Conservation (phyloP, 257 asterid genomes). For the Solanum rostratum region DNA sequence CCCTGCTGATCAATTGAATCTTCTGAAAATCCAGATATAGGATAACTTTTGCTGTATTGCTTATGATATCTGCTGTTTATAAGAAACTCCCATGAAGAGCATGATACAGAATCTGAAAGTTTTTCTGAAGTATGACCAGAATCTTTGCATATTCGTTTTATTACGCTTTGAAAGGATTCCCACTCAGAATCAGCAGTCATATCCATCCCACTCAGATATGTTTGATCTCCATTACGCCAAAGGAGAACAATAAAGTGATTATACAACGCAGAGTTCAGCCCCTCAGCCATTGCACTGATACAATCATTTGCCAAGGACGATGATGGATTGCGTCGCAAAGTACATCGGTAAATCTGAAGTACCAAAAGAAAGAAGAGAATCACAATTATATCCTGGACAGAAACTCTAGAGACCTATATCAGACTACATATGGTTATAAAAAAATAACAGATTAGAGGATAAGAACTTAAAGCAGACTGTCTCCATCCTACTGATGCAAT, state of each 20-base stretch:
- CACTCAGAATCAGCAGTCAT: conserved; percentile 63
- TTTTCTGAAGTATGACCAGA: conserved; percentile 16
- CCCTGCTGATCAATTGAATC: conserved; percentile 24
- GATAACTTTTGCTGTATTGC: conserved; percentile 35
- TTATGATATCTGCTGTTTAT: conserved; percentile 59
- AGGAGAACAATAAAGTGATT: conserved; percentile 61
- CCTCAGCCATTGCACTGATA: conserved; percentile 75
- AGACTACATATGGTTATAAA: neutral
- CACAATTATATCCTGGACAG: neutral
- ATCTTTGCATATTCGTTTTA: conserved; percentile 35
- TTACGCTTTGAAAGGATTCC: conserved; percentile 59
- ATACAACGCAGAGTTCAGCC: conserved; percentile 53
- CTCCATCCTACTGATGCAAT: neutral
- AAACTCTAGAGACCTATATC: neutral
- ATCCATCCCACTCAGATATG: conserved; percentile 38
- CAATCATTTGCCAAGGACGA: conserved; percentile 82
- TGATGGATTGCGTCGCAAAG: conserved; percentile 66
- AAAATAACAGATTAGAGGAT: neutral
- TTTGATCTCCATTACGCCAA: conserved; percentile 54
- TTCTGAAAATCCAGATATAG: conserved; percentile 31
- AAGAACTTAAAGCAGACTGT: neutral
- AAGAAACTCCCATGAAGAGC: conserved; percentile 90
- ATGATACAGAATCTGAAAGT: conserved; percentile 27
- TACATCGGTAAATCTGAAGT: conserved; percentile 67
- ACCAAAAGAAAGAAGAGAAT: neutral